Evolutionary conservation across 768 basidiomycete genomes (phyloP).

Genomic region (Tulasnella sp.): DNA sequence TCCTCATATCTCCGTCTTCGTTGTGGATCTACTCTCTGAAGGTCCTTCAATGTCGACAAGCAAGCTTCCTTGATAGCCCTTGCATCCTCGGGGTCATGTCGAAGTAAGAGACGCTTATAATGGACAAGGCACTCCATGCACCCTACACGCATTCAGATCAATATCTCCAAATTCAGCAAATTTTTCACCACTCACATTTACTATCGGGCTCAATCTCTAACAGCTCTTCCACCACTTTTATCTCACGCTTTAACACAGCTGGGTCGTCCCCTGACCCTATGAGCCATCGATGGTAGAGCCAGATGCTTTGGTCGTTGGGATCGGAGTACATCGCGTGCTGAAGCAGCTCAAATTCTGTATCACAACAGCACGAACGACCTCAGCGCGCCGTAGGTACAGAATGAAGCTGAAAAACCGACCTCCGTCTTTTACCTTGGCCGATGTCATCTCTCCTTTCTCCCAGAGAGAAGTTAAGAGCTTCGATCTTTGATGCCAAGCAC

Average conservation of each 20-base stretch:
- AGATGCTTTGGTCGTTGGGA: conserved; percentile 90
- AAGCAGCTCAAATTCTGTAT: conserved; percentile 73
- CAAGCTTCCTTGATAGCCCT: conserved; percentile 35
- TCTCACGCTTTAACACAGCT: conserved; percentile 58
- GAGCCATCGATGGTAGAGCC: conserved; percentile 99
- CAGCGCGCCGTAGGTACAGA: not conserved
- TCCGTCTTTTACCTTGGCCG: conserved; percentile 49
- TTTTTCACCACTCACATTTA: conserved; percentile 53
- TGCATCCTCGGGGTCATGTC: conserved; percentile 32
- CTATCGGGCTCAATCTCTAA: conserved; percentile 84
- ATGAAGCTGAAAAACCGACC: conserved; percentile 33
- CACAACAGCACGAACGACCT: no score
- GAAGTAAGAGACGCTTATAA: conserved; percentile 64
- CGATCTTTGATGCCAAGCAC: conserved; percentile 96
- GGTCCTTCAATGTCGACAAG: conserved; percentile 40
- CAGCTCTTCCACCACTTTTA: conserved; percentile 68
- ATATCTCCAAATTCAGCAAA: not conserved
- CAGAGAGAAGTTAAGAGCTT: conserved; percentile 64
- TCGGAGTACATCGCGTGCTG: conserved; percentile 94
- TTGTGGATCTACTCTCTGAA: conserved; percentile 54
- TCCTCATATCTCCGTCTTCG: conserved; percentile 60
- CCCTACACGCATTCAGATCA: conserved; percentile 42
- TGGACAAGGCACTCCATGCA: conserved; percentile 87
- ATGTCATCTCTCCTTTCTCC: conserved; percentile 43
- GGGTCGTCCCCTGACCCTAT: conserved; percentile 60